Base-by-base conservation (phyloP, 2,329 filamentous ascomycete species). In the Penicillium expansum region DNA sequence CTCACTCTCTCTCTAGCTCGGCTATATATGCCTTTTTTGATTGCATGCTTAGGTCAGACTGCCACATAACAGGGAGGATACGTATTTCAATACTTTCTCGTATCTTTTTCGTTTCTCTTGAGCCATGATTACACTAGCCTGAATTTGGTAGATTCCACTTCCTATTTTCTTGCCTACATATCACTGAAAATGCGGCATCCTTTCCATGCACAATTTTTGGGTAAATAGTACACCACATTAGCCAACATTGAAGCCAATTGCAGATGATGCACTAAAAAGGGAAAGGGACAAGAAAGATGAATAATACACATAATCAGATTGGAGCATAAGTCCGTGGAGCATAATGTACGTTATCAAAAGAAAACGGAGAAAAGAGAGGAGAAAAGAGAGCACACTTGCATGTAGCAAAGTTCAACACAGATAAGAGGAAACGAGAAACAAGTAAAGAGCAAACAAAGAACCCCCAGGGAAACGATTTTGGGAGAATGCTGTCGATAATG, bases 341-440 rank as follows among this genome's bases (percentile, higher is more conserved):
- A 48, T 49, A 62, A 61, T 64, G 49, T 66, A 66, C 62, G 64
- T 62, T 52, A 61, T 14, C 11, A 11, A 56, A 49, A 33, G 39
- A 35, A 58, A 39, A 39, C 7, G 39, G 44, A 44, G 20, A 37
- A 45, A 14, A 48, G 24, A 35, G 18, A 35, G 30, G 27, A 45
- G 53, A 56, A 16, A 56, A 29, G 38, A 42, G 48, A 50, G 32
- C 29, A 47, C 16, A 56, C 48, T 52, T 55, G 55, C 45, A 33
- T 37, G 47, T 39, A 53, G 54, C 54, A 56, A 52, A 55, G 56
- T 49, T 49, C 47, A 47, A 54, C 29, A 55, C 24, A 47, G 18
- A 33, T n/a, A 48, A 59, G 42, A 57, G 58, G 59, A 60, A 65
- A 64, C 59, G 65, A 62, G 48, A 58, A 67, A 53, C 22, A 56